Base-by-base conservation (phyloP, 768 basidiomycete species). In the Leccinum rimulosum region DNA sequence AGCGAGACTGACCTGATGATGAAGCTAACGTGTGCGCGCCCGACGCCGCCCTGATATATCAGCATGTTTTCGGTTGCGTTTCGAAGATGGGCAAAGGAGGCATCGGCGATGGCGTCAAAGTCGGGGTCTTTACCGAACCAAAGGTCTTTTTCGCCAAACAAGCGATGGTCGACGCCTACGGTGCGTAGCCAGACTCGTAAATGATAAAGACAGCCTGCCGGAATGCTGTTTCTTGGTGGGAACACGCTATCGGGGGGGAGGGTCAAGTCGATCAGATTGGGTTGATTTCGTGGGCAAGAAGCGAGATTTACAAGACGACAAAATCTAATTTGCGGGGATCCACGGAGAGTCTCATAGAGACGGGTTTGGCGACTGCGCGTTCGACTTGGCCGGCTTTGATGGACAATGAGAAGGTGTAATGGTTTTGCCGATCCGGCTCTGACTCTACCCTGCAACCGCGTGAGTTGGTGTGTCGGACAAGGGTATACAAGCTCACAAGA, bases 121-220 rank as follows among this genome's bases (percentile, higher is more conserved):
- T 88, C 85, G 5, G 84, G 84, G 65, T 89, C 85, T 65, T 76
- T 83, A 17, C 84, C 86, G 12, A 88, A 73, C 85, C 85, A 88
- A 28, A 88, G 66, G 28, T 86, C 83, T 63, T 86, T 84, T 19
- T 84, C 83, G 36, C 80, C 79, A 64, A 89, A 88, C 48, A 88
- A 56, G 36, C 85, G 80, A 60, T 87, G 87, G 57, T 88, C 84
- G 38, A 84, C 71, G n/a, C 75, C 78, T 33, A 80, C 79, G 6
- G 78, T 78, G 14, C 83, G 78, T 48, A 88, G 73, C 86, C 87
- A 89, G 19, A 87, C 82, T 0, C 87, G 84, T 22, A 87, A 72
- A 15, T 81, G 80, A 72, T 76, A 83, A 3, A 86, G 68, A 55
- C 79, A 81, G 0, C 80, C 83, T n/a, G 72, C 71, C 0, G 86